These are phyloP conservation scores for Pistacia atlantica DNA, from an alignment of 345 rosid genomes.

Conservation along the genomic window DNA sequence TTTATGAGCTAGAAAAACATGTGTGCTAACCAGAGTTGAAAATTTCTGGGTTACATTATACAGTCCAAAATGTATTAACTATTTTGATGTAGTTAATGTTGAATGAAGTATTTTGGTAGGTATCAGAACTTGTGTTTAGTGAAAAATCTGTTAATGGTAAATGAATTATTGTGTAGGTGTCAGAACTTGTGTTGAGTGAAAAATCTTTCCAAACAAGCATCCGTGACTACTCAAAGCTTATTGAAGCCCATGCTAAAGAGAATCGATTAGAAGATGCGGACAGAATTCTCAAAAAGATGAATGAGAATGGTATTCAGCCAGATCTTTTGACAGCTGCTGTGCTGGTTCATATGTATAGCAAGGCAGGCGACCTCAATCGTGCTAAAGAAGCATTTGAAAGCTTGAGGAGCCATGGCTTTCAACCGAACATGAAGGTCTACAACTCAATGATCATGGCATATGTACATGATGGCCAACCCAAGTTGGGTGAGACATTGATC, in stretches of 20 bases:
- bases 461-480: slow-evolving; percentile 61
- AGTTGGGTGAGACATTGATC: slow-evolving; percentile 44
- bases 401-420: slow-evolving; percentile 66
- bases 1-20: not conserved
- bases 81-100: not conserved
- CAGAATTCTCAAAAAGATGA: slow-evolving; percentile 72
- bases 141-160: slow-evolving; percentile 42
- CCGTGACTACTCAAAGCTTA: slow-evolving; percentile 70
- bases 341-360: slow-evolving; percentile 72
- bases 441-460: slow-evolving; percentile 77
- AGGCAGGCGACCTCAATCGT: slow-evolving; percentile 66
- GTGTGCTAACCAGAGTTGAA: slow-evolving; percentile 1
- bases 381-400: slow-evolving; percentile 69
- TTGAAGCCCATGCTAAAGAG: slow-evolving; percentile 65
- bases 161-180: slow-evolving; percentile 51
- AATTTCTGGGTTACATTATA: not conserved
- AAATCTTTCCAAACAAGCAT: slow-evolving; percentile 61
- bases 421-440: slow-evolving; percentile 56
- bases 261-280: slow-evolving; percentile 66
- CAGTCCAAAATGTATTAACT: not conserved
- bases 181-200: slow-evolving; percentile 64
- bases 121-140: slow-evolving; percentile 62
- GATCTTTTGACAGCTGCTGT: slow-evolving; percentile 55
- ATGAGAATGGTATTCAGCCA: slow-evolving; percentile 55
- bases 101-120: slow-evolving; percentile 46